These are phyloP conservation scores for Dipodascus albidus DNA, from an alignment of 805 yeast genomes.

Conservation along the genomic window DNA sequence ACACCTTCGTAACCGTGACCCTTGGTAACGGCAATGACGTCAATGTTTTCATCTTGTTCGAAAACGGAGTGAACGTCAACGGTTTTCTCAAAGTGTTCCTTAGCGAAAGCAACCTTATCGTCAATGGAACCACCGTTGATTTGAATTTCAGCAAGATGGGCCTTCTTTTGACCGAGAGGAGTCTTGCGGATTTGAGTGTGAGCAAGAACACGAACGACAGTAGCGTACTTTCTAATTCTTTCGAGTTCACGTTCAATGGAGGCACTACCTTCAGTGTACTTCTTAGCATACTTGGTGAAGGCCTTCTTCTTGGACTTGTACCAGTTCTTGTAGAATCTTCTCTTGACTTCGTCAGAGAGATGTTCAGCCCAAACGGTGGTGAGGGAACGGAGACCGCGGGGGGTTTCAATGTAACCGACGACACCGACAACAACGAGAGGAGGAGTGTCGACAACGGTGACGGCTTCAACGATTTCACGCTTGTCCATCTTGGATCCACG, in stretches of 20 bases:
- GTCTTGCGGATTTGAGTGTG: conserved; percentile 99
- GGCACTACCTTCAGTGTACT: conserved; percentile 87
- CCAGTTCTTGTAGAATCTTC: conserved; percentile 99
- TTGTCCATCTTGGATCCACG: conserved; percentile 99
- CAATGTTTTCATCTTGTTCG: conserved; percentile 98
- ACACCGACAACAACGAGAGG: conserved; percentile 98
- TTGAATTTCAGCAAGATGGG: conserved; percentile 99
- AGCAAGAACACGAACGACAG: conserved; percentile 97
- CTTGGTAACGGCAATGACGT: conserved; percentile 98
- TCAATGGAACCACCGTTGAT: conserved; percentile 97
- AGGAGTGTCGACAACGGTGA: conserved; percentile 98
- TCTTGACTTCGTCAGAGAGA: conserved; percentile 96
- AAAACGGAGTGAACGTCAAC: conserved; percentile 90
- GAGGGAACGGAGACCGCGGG: conserved; percentile 99
- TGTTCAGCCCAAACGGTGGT: conserved; percentile 99
- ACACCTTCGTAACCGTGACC: conserved; percentile 99
- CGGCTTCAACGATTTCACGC: conserved; percentile 99
- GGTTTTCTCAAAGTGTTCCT: conserved; percentile 98
- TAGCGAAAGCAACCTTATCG: conserved; percentile 98
- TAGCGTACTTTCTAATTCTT: conserved; percentile 95
- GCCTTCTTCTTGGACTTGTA: conserved; percentile 99
- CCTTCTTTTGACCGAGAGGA: conserved; percentile 98
- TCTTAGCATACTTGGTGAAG: conserved; percentile 98
- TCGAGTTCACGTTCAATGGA: conserved; percentile 92
- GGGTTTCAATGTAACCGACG: conserved; percentile 99